Base-by-base conservation (phyloP, 2,329 filamentous ascomycete genomes). In the Paraconiothyrium sp. region DNA sequence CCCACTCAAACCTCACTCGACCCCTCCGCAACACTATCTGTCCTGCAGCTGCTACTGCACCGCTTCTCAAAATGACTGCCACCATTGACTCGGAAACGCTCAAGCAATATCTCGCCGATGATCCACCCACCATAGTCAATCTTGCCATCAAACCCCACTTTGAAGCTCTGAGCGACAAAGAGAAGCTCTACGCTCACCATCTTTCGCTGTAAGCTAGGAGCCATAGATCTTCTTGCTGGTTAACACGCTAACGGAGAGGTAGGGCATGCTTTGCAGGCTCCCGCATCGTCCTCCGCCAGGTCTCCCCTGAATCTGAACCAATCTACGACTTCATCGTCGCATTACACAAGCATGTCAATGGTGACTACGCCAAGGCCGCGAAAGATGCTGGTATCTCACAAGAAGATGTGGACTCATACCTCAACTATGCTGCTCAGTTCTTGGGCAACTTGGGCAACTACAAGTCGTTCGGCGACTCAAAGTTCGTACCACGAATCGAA, bases 91-190 rank as follows among this genome's bases (percentile, higher is more conserved):
- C 76, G 9, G 74, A 80, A 41, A 77, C 77, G 7, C 76, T 83
- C 46, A 82, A 83, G 78, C 91, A 97, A 76, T 97, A 97, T 79
- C 86, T 97, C 63, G 94, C 95, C 50, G 95, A 99, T 80, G 90
- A 90, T 66, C 95, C 95, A 49, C 95, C 95, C 0, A 91, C 90
- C 52, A 88, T 97, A 59, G 94, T 97, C 61, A 89, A 90, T 51
- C 87, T 99, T 54, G 90, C 93, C 78, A 95, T 98, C 78, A 93
- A 93, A 81, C 92, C 93, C 76, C 94, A 98, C 81, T 99, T 98
- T 72, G 91, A 94, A 58, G 88, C 89, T 39, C 80, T 95, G 63
- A 85, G 82, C 57, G 87, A 92, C 72, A 84, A 91, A 76, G 88
- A 97, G 82, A 93, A 94, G 83, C 89, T 91, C 75, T 97, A 97